A percentile compares a stretch with the other conserved stretches of the same genome.
These are phyloP conservation scores for Candida albicans DNA, from an alignment of 1,139 yeast species.

Conservation along the genomic window DNA sequence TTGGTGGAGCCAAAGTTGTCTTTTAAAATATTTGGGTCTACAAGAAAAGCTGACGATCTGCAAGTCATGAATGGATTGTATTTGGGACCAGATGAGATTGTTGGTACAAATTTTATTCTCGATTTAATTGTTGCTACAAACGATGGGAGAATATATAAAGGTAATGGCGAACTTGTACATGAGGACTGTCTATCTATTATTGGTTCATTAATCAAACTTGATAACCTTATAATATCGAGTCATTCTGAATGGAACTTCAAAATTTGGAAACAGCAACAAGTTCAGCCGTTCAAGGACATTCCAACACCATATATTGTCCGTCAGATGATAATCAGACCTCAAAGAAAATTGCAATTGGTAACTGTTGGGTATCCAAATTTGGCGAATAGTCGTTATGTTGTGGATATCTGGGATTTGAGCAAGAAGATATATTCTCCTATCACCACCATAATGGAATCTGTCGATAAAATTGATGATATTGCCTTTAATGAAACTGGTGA, in stretches of 20 bases:
- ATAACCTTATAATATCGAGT: slow-evolving; percentile 21
- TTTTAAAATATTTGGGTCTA: slow-evolving; percentile 14
- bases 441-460: slow-evolving; percentile 12
- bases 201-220: slow-evolving; percentile 2
- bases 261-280: slow-evolving; percentile 21
- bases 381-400: slow-evolving; percentile 22
- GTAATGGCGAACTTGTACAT: slow-evolving; percentile 1
- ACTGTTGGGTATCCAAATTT: slow-evolving; percentile 42
- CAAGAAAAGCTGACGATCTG: not conserved
- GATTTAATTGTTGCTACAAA: slow-evolving; percentile 6
- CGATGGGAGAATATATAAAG: slow-evolving; percentile 11
- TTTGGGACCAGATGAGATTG: slow-evolving; percentile 8
- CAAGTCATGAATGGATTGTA: slow-evolving; percentile 6
- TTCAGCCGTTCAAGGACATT: slow-evolving; percentile 14
- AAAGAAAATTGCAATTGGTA: slow-evolving; percentile 44
- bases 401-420: slow-evolving; percentile 59
- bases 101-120: slow-evolving; percentile 7
- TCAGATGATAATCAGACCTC: slow-evolving; percentile 46
- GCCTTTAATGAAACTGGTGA: slow-evolving; percentile 23
- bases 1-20: slow-evolving; percentile 33
- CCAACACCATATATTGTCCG: slow-evolving; percentile 42
- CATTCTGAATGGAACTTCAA: slow-evolving; percentile 33
- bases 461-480: slow-evolving; percentile 13
- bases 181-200: slow-evolving; percentile 5
- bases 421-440: slow-evolving; percentile 40